These are phyloP conservation scores for Fusarium buxicola DNA, from an alignment of 2,329 filamentous ascomycete species.

Conservation along the genomic window DNA sequence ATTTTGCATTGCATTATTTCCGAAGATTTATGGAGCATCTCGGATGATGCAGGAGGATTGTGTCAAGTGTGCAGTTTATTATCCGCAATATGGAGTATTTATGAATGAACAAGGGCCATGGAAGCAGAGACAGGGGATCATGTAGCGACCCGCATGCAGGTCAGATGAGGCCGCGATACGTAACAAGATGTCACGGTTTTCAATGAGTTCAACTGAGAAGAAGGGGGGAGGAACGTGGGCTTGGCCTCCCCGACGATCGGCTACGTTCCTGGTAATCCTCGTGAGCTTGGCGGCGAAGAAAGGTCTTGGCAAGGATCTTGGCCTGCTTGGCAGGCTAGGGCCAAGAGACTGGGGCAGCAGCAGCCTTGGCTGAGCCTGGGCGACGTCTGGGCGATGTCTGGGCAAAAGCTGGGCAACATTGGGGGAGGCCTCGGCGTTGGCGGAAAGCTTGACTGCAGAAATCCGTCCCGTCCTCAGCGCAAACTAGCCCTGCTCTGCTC, in stretches of 20 bases:
- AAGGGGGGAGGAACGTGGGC: constrained; percentile 20
- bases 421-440: constrained; percentile 18
- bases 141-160: constrained; percentile 9
- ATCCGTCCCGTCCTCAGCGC: background rate
- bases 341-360: constrained; percentile 6
- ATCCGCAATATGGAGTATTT: constrained; percentile 20
- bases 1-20: no score
- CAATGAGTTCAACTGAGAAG: background rate
- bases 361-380: background rate
- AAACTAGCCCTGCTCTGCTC: constrained; percentile 2
- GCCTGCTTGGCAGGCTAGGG: constrained; percentile 27
- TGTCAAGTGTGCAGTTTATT: constrained; percentile 6
- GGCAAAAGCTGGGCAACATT: constrained; percentile 14
- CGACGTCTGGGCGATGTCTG: constrained; percentile 17
- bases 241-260: constrained; percentile 3
- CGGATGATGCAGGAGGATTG: constrained; percentile 8
- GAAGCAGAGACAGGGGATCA: background rate
- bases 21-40: background rate
- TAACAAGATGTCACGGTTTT: constrained; percentile 2
- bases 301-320: constrained; percentile 16
- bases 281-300: constrained; percentile 19
- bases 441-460: constrained; percentile 44
- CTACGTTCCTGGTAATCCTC: constrained; percentile 1
- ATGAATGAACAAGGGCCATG: background rate
- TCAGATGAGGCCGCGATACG: constrained; percentile 23